Evolutionary conservation across 2,329 filamentous ascomycete species (phyloP).

Genomic region (Colletotrichum eleusines): DNA sequence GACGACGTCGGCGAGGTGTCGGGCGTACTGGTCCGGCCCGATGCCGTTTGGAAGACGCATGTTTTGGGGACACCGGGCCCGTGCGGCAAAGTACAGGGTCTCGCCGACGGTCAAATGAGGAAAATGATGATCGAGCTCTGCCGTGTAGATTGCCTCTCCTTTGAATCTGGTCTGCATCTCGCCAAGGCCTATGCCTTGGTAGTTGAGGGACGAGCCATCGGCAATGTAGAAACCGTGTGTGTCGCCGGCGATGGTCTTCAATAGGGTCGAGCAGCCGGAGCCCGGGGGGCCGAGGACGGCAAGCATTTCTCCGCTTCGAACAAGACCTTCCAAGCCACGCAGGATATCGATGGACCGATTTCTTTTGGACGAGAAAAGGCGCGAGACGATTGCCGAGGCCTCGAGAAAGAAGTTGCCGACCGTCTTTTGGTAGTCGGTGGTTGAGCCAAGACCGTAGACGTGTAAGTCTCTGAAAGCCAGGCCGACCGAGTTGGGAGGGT

Average conservation of each 20-base stretch:
- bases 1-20: constrained; percentile 64
- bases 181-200: constrained; percentile 20
- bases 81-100: constrained; percentile 71
- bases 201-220: constrained; percentile 33
- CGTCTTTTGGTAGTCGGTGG: constrained; percentile 57
- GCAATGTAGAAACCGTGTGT: constrained; percentile 66
- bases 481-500: constrained; percentile 50
- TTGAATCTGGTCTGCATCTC: constrained; percentile 40
- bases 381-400: constrained; percentile 47
- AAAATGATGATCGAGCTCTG: constrained; percentile 74
- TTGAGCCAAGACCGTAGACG: constrained; percentile 56
- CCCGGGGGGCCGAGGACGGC: constrained; percentile 68
- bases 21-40: constrained; percentile 54
- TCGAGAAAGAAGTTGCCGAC: constrained; percentile 54
- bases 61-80: constrained; percentile 62
- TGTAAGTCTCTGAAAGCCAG: constrained; percentile 55
- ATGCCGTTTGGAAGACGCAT: constrained; percentile 59
- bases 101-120: constrained; percentile 70
- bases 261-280: constrained; percentile 73
- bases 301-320: constrained; percentile 67
- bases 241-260: constrained; percentile 75
- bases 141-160: constrained; percentile 77
- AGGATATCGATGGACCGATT: constrained; percentile 60
- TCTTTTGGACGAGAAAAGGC: constrained; percentile 44
- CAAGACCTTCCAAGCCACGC: constrained; percentile 61